A percentile compares a stretch with the other conserved stretches of the same genome.
Conservation (phyloP, 140 eudicot species). For the Ambrosia hybrid region DNA sequence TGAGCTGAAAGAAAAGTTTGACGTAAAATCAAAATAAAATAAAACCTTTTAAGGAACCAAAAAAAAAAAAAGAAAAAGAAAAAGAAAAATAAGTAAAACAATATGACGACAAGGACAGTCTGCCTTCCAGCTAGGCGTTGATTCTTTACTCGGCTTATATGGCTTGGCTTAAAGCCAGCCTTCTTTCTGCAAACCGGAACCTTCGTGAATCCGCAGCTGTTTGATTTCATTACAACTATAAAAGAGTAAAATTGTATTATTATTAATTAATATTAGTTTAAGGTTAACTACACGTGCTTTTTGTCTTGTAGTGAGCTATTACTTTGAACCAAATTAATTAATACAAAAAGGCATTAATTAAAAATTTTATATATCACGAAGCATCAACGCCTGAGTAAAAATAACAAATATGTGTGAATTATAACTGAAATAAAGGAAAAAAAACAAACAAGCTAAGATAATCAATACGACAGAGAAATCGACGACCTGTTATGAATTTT, state of each 20-base stretch:
- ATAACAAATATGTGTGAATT: too few relatives aligned
- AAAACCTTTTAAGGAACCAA: conserved; percentile 1
- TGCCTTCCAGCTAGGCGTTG: conserved; percentile 37
- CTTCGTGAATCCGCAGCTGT: conserved; percentile 37
- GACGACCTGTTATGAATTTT: too few relatives aligned
- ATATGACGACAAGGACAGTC: conserved; percentile 38
- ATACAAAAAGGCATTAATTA: too few relatives aligned
- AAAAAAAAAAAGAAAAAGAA: neutral
- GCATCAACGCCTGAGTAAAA: too few relatives aligned
- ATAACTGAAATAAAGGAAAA: too few relatives aligned
- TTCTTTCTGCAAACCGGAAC: conserved; percentile 16
- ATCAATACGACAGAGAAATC: too few relatives aligned
- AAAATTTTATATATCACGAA: too few relatives aligned
- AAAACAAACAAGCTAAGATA: too few relatives aligned
- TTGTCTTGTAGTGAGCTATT: conserved; percentile 29
- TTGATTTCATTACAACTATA: conserved; percentile 20
- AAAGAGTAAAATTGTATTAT: neutral
- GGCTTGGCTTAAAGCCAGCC: conserved; percentile 24
- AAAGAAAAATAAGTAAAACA: neutral
- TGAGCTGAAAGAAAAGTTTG: conserved; percentile 22
- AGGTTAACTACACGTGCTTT: conserved; percentile 39
- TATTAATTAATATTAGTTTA: conserved; percentile 15
- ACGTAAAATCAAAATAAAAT: conserved; percentile 33
- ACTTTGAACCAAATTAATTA: conserved; percentile 19
- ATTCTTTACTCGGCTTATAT: conserved; percentile 8